These are phyloP conservation scores for Naganishia sp. DNA, from an alignment of 1,284 basidiomycete species.

Conservation along the genomic window DNA sequence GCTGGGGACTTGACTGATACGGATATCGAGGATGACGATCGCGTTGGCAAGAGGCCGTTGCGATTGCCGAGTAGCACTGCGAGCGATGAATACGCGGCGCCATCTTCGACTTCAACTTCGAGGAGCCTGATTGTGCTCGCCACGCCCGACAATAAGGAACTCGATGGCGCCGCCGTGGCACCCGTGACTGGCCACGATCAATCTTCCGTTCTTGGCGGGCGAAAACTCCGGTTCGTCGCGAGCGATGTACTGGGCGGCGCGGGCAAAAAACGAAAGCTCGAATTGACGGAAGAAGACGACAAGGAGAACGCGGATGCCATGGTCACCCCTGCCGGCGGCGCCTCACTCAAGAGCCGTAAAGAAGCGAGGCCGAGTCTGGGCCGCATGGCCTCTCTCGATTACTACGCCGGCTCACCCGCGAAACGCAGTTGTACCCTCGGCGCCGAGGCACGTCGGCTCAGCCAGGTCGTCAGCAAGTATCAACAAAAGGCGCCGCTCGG, in stretches of 20 bases:
- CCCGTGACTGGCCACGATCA: neutral
- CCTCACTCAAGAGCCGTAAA: neutral
- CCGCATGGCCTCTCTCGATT: conserved; percentile 32
- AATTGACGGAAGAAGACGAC: conserved; percentile 8
- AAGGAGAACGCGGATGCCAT: conserved; percentile 1
- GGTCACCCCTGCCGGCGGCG: no score
- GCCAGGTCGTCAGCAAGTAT: conserved; percentile 26
- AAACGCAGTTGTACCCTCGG: conserved; percentile 33
- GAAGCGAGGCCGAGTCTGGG: conserved; percentile 11
- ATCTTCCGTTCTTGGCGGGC: neutral
- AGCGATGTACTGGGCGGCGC: neutral
- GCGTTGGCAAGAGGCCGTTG: neutral
- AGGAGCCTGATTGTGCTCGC: conserved; percentile 11
- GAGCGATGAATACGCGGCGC: conserved; percentile 15
- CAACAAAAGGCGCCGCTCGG: conserved; percentile 15
- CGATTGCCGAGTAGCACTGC: conserved; percentile 6
- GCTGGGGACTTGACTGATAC: conserved; percentile 26
- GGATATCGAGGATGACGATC: conserved; percentile 29
- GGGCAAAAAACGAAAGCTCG: conserved; percentile 22
- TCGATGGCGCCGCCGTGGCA: neutral
- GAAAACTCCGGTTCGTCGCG: conserved; percentile 17
- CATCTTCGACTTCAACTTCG: conserved; percentile 10
- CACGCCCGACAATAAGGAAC: conserved; percentile 1
- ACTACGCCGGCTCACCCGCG: conserved; percentile 34
- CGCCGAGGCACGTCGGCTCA: conserved; percentile 28